Percentiles rank a stretch among this genome's conserved stretches.
Conservation (phyloP, 371 early-diverging fungal genomes). For the Globomyces sp. region DNA sequence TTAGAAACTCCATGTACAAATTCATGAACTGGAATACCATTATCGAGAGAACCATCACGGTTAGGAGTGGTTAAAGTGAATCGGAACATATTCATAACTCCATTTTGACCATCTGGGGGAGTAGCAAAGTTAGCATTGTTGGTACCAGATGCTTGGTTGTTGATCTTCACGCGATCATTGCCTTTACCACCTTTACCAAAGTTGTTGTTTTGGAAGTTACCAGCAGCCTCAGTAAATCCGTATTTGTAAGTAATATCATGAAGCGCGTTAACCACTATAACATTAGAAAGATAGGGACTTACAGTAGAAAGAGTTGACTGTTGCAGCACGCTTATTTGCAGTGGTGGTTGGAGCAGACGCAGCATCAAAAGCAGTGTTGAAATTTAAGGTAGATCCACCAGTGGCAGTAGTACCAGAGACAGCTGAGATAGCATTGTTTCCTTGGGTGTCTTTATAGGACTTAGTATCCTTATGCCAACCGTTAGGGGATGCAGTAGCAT, state of each 20-base stretch:
- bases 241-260: slow-evolving; percentile 45
- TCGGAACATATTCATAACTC: slow-evolving; percentile 38
- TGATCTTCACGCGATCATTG: slow-evolving; percentile 72
- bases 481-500: slow-evolving; percentile 32
- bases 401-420: neutral
- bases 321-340: slow-evolving; percentile 25
- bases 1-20: slow-evolving; percentile 46
- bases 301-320: slow-evolving; percentile 37
- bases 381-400: slow-evolving; percentile 11
- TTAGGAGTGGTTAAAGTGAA: slow-evolving; percentile 24
- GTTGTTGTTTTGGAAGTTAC: slow-evolving; percentile 51
- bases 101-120: slow-evolving; percentile 39
- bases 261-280: slow-evolving; percentile 24
- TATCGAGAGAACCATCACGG: slow-evolving; percentile 46
- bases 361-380: slow-evolving; percentile 14
- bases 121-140: slow-evolving; percentile 40
- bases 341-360: slow-evolving; percentile 1
- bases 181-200: slow-evolving; percentile 35
- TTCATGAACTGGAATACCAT: slow-evolving; percentile 46
- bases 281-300: no score
- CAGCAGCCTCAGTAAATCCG: slow-evolving; percentile 48
- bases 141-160: slow-evolving; percentile 21
- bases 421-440: slow-evolving; percentile 36
- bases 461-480: slow-evolving; percentile 37
- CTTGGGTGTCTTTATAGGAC: slow-evolving; percentile 18